Percentiles rank a stretch among this genome's conserved stretches.
These are phyloP conservation scores for Massarina eburnea DNA, from an alignment of 2,329 filamentous ascomycete genomes.

Conservation along the genomic window DNA sequence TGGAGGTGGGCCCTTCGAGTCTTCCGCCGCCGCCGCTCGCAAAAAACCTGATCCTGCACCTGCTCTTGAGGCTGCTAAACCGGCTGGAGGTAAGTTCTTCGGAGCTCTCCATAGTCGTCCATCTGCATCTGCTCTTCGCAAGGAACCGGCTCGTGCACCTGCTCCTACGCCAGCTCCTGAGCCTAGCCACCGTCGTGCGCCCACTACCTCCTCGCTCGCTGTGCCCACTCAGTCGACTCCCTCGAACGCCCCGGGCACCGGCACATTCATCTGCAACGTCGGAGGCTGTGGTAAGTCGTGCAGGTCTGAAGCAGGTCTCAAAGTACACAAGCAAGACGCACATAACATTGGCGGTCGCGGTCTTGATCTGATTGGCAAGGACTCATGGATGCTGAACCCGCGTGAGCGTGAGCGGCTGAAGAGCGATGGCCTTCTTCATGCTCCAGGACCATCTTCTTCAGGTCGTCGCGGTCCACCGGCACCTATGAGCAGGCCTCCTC, in stretches of 20 bases:
- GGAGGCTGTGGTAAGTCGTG: slow-evolving; percentile 7
- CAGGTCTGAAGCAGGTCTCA: slow-evolving; percentile 22
- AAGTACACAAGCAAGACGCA: slow-evolving; percentile 20
- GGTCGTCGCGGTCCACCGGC: slow-evolving; percentile 1
- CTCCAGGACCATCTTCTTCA: slow-evolving; percentile 1
- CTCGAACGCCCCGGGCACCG: background rate
- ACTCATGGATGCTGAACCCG: slow-evolving; percentile 25
- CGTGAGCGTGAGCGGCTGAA: slow-evolving; percentile 17
- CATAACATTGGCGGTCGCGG: slow-evolving; percentile 25
- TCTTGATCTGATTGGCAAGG: slow-evolving; percentile 21
- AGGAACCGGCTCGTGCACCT: background rate
- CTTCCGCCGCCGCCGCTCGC: too few relatives aligned
- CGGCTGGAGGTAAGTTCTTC: background rate
- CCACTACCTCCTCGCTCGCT: background rate
- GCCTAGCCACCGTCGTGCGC: background rate
- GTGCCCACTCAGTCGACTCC: background rate
- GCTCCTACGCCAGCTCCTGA: too few relatives aligned
- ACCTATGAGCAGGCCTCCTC: background rate
- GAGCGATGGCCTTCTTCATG: slow-evolving; percentile 12
- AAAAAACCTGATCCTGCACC: too few relatives aligned
- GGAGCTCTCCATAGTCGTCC: background rate
- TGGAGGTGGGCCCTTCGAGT: too few relatives aligned
- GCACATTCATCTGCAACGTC: background rate
- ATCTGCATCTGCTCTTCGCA: background rate
- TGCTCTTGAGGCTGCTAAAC: background rate